Evolutionary conservation across 1,139 yeast genomes (phyloP), one percentile per base, ranked within the genome.

Genomic region (Taphrina flavorubra): DNA sequence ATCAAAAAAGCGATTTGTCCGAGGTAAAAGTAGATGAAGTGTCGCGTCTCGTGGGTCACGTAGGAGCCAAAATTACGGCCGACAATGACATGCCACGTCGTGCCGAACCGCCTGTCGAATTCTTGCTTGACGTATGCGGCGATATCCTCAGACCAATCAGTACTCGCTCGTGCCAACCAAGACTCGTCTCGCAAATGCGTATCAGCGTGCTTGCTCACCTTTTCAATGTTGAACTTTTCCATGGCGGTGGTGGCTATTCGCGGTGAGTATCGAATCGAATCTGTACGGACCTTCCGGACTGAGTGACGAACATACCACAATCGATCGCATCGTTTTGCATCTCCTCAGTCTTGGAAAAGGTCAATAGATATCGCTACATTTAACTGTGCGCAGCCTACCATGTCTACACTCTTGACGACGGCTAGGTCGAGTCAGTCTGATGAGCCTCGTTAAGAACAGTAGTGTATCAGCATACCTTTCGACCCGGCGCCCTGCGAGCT

Each of bases 1-100:
- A 90, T 82, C 74, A 94, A 82, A 72, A 92, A 84, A 16, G 97
- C 97, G 73, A 87, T 80, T 58, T 87, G 87, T 34, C 89, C 97
- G 71, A 91, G 82, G 78, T 91, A 92, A 75, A 90, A 90, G 79
- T 94, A 92, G 44, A 89, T 82, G 77, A 94, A 94, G 76, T 84
- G 86, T 36, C 96, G 96, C 72, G 89, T 77, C 69, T 80, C 92
- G 76, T 95, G 99, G 20, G 98, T 90, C 36, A 95, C 97, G 76
- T 89, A 92, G 68, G 95, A 87, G 4, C 98, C 98, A 79, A 94
- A 94, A 75, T 89, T 89, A 78, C 87, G 87, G 40, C 99, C 99
- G 66, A 92, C 97, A 70, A 94, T 86, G 40, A 92, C 95, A 77
- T 94, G 98, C 99, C 99, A 94, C 34, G 96, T 87, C 58, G 89